These are phyloP conservation scores for Blastomyces silverae DNA, from an alignment of 2,329 filamentous ascomycete species.

Conservation along the genomic window DNA sequence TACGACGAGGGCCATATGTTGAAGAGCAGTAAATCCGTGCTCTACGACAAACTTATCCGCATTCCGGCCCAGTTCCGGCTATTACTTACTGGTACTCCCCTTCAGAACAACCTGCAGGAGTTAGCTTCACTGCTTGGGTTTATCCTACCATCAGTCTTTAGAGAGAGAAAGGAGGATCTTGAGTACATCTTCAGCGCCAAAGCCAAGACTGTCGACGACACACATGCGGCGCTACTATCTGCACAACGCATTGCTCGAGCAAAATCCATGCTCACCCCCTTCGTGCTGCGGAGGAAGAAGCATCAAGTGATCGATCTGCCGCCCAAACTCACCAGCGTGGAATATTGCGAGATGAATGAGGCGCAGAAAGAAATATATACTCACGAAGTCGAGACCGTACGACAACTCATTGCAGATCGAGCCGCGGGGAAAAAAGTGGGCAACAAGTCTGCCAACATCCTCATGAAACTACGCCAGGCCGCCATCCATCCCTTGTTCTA, in stretches of 20 bases:
- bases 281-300: slow-evolving; percentile 90
- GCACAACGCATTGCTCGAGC: slow-evolving; percentile 80
- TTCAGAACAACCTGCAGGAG: slow-evolving; percentile 95
- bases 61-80: slow-evolving; percentile 79
- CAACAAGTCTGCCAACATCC: slow-evolving; percentile 56
- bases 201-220: slow-evolving; percentile 66
- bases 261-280: slow-evolving; percentile 86
- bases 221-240: slow-evolving; percentile 74
- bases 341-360: slow-evolving; percentile 71
- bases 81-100: slow-evolving; percentile 79
- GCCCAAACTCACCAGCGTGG: slow-evolving; percentile 66
- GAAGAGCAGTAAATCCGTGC: slow-evolving; percentile 77
- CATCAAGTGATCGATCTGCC: slow-evolving; percentile 85
- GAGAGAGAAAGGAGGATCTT: slow-evolving; percentile 68
- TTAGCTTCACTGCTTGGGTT: slow-evolving; percentile 87
- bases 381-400: slow-evolving; percentile 57
- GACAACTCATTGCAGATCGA: slow-evolving; percentile 54
- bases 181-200: slow-evolving; percentile 86
- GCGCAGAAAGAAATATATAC: slow-evolving; percentile 69
- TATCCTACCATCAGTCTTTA: slow-evolving; percentile 80
- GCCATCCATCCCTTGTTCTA: slow-evolving; percentile 88
- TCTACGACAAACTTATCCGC: slow-evolving; percentile 70
- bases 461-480: slow-evolving; percentile 88
- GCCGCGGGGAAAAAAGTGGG: slow-evolving; percentile 50
- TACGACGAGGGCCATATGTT: slow-evolving; percentile 94